Evolutionary conservation across 139 green algal species (phyloP).

Genomic region (Choricystis sp.): DNA sequence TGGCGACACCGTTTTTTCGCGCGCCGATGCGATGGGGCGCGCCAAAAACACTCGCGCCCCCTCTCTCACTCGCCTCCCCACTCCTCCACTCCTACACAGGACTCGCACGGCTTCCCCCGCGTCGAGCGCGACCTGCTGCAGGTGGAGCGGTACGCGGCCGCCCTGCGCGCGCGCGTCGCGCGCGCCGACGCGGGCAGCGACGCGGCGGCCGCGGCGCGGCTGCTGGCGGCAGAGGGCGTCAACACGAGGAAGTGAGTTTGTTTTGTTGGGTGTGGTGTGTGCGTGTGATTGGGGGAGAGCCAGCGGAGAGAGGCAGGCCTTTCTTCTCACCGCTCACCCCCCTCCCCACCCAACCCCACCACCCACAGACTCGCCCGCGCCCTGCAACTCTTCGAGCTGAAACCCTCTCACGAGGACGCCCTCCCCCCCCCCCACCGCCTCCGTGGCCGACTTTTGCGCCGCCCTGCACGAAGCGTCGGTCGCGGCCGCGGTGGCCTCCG

Average conservation of each 20-base stretch:
- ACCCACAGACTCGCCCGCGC: not conserved
- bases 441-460: not conserved
- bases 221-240: constrained; percentile 63
- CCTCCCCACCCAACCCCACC: not conserved
- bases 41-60: not conserved
- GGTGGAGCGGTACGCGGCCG: constrained; percentile 47
- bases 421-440: not conserved
- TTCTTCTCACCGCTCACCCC: not conserved
- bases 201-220: constrained; percentile 42
- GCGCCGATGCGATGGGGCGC: not conserved
- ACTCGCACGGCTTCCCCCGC: constrained; percentile 43
- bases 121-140: constrained; percentile 56
- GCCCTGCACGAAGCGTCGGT: not conserved
- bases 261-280: too few relatives aligned
- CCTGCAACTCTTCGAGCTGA: not conserved
- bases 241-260: constrained; percentile 16
- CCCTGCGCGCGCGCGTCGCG: constrained; percentile 28
- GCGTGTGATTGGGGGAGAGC: not conserved
- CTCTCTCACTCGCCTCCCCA: too few relatives aligned
- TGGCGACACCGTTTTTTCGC: not conserved
- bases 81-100: constrained; percentile 17
- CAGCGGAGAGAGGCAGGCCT: not conserved
- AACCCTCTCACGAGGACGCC: not conserved
- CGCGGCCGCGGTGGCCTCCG: not conserved
- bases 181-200: constrained; percentile 29